Conservation (phyloP, 345 rosid genomes). For the Mercurialis annua region DNA sequence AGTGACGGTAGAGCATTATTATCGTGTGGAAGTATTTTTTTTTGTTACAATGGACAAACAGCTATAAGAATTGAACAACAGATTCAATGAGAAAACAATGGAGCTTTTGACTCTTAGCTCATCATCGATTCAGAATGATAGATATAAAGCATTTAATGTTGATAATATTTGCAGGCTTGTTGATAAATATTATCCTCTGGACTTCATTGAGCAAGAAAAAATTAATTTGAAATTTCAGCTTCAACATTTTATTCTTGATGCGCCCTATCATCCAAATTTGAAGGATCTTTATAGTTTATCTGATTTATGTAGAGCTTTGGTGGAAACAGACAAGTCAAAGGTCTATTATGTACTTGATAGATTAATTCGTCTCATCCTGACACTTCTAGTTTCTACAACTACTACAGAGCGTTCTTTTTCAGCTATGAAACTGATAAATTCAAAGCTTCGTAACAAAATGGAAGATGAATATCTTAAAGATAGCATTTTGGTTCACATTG, state of each 20-base stretch:
- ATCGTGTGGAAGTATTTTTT: too few species aligned
- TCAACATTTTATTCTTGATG: slow-evolving; percentile 5
- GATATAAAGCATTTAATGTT: slow-evolving; percentile 1
- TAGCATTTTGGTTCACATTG: background rate
- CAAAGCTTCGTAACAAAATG: background rate
- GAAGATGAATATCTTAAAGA: background rate
- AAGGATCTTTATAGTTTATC: background rate
- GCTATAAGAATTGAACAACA: slow-evolving; percentile 6
- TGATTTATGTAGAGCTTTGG: background rate
- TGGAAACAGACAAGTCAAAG: background rate
- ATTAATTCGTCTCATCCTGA: background rate
- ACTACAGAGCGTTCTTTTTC: background rate
- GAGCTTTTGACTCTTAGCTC: too few species aligned
- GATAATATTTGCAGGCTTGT: slow-evolving; percentile 6
- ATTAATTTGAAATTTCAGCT: background rate
- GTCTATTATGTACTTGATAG: background rate
- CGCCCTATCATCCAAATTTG: background rate
- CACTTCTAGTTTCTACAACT: background rate
- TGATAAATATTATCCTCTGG: background rate
- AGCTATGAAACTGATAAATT: background rate
- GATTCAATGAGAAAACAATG: too few species aligned
- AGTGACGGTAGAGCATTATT: background rate
- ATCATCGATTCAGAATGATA: background rate
- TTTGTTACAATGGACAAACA: background rate
- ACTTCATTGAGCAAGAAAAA: background rate